Base-by-base conservation (phyloP, 257 asterid genomes). In the Euphrasia confusa region DNA sequence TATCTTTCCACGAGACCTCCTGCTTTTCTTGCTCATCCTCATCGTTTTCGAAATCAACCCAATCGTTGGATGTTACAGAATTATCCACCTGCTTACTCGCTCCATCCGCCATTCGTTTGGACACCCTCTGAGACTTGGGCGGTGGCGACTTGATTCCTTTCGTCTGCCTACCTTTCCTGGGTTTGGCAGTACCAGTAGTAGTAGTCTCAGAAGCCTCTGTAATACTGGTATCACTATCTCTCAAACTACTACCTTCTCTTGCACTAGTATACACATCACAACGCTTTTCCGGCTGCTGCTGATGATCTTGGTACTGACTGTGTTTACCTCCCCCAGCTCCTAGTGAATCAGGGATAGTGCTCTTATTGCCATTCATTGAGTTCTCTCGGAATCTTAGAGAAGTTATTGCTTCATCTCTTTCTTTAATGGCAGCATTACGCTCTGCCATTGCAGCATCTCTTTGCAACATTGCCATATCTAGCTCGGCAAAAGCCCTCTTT, bases 401-500 rank as follows among this genome's bases (percentile, higher is more conserved):
- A 73, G 95, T 40, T 45, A 90, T 75, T 48, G 95, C 95, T 24
- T 81, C 90, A 15, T 87, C 88, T 42, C 95, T 66, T 65, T 90
- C 97, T 61, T 85, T 84, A 7, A 83, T 74, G 76, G 89, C 96
- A 60, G 87, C 79, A 30, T 85, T 82, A 35, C 96, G 82, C 66
- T 87, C 97, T 12, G 95, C 86, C 52, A 90, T 78, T 67, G 97
- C 95, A 18, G 96, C 97, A 74, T 90, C 97, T 68, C 96, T 70
- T 72, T 90, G 90, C 70, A 85, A 71, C 95, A 87, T 83, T 39
- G 97, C 96, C 89, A 85, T 84, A 72, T 90, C 97, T 66, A 96
- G 78, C 82, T 90, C 97, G 17, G 90, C 83, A 54, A 87, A 87
- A 52, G 96, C 97, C 63, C 90, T 79, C 78, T 85, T 90, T 65